phyloP scores from a whole-genome alignment of 345 rosid genomes.

The Dovyalis caffra region DNA sequence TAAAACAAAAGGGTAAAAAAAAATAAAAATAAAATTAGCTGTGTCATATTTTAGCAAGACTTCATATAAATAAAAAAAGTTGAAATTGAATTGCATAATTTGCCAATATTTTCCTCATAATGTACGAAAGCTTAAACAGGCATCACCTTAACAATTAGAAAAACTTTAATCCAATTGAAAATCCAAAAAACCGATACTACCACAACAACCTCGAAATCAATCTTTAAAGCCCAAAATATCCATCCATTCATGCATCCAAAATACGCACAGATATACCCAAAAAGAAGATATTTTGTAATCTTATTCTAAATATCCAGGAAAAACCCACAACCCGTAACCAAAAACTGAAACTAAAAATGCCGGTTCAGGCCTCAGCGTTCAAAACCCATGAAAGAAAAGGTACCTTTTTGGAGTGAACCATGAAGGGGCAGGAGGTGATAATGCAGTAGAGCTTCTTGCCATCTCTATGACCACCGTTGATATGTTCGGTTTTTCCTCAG shows the following conservation, averaged over 20 bases:
- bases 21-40: too few species aligned
- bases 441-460: constrained; percentile 31
- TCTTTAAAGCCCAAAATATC: background rate
- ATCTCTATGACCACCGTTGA: constrained; percentile 22
- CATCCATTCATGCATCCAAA: background rate
- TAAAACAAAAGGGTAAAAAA: background rate
- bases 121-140: background rate
- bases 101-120: background rate
- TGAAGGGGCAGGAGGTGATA: constrained; percentile 48
- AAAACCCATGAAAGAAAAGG: background rate
- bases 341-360: background rate
- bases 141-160: background rate
- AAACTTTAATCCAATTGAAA: background rate
- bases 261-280: background rate
- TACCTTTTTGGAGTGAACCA: constrained; percentile 86
- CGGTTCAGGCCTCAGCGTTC: background rate
- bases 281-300: background rate
- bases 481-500: constrained; percentile 22
- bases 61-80: background rate
- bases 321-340: background rate
- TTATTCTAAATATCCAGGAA: background rate
- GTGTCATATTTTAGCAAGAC: background rate
- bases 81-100: background rate
- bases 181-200: background rate
- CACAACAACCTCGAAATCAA: background rate